These are phyloP conservation scores for Xylaria sp. DNA, from an alignment of 2,329 filamentous ascomycete species.

Conservation along the genomic window DNA sequence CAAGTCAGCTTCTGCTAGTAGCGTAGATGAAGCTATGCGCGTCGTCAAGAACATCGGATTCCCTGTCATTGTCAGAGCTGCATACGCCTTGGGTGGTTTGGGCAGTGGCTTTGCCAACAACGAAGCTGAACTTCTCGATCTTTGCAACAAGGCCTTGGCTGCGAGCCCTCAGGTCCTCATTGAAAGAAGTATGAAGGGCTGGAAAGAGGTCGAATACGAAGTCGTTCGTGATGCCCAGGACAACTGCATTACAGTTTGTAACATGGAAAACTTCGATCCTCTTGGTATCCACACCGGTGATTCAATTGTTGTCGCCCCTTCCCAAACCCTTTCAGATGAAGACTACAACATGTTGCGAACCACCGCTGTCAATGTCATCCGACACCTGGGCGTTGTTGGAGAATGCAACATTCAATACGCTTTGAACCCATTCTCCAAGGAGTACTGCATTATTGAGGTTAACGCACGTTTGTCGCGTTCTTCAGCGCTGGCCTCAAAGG, in stretches of 20 bases:
- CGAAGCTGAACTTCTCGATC: slow-evolving; percentile 71
- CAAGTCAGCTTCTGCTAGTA: slow-evolving; percentile 90
- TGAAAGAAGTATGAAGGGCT: slow-evolving; percentile 98
- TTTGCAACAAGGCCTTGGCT: slow-evolving; percentile 92
- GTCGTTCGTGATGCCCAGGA: slow-evolving; percentile 92
- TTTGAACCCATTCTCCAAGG: slow-evolving; percentile 86
- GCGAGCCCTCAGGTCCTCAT: slow-evolving; percentile 94
- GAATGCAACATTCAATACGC: slow-evolving; percentile 99
- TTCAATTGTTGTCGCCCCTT: slow-evolving; percentile 95
- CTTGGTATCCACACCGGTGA: slow-evolving; percentile 97
- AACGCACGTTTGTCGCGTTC: slow-evolving; percentile 94
- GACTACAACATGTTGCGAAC: slow-evolving; percentile 99
- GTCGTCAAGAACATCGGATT: slow-evolving; percentile 89
- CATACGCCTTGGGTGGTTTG: slow-evolving; percentile 90
- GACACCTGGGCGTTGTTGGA: slow-evolving; percentile 92
- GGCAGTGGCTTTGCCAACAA: slow-evolving; percentile 95
- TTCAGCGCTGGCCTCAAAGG: slow-evolving; percentile 92
- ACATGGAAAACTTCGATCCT: slow-evolving; percentile 99
- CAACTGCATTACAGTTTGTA: slow-evolving; percentile 99
- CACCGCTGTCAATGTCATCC: slow-evolving; percentile 93
- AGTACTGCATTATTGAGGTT: slow-evolving; percentile 99
- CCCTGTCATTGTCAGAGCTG: slow-evolving; percentile 93
- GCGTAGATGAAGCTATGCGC: slow-evolving; percentile 78
- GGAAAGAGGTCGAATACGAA: slow-evolving; percentile 99
- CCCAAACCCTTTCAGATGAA: slow-evolving; percentile 92